Percentiles rank a stretch among this genome's conserved stretches.
Evolutionary conservation across 23 red algal genomes (phyloP).

Genomic region (Cyanidioschyzon merolae): DNA sequence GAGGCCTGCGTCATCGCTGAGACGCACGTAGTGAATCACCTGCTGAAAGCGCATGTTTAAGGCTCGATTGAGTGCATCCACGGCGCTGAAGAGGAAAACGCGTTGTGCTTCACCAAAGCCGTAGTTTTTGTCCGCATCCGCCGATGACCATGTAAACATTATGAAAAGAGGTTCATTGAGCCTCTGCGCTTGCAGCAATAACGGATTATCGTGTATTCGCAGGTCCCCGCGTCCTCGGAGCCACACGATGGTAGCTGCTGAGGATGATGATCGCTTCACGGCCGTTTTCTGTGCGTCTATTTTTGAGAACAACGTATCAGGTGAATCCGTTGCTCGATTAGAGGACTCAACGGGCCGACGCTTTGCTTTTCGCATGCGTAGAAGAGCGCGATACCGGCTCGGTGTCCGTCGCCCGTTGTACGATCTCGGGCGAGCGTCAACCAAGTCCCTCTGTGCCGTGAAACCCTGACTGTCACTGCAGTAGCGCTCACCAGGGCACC

Average conservation of each 20-base stretch:
- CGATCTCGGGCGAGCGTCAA: no score
- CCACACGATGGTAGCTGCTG: neutral
- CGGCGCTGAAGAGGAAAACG: neutral
- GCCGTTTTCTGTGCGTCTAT: no score
- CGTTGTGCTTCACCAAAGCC: neutral
- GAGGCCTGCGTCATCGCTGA: neutral
- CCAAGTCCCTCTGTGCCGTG: no score
- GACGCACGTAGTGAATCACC: neutral
- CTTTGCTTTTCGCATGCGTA: neutral
- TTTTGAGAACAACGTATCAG: no score
- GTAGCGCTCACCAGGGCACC: no score
- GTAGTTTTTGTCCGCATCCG: neutral
- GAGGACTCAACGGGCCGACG: neutral
- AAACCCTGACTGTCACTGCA: no score
- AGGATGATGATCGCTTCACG: no score
- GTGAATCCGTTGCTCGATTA: no score
- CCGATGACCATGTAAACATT: neutral
- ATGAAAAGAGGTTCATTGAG: neutral
- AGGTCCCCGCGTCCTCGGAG: neutral
- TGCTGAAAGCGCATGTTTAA: neutral
- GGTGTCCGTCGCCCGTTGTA: no score
- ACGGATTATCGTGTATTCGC: neutral
- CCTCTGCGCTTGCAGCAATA: neutral
- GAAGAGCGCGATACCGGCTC: neutral
- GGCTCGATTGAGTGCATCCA: neutral